Conservation (phyloP, 371 early-diverging fungal species). For the Saksenaea oblongispora region DNA sequence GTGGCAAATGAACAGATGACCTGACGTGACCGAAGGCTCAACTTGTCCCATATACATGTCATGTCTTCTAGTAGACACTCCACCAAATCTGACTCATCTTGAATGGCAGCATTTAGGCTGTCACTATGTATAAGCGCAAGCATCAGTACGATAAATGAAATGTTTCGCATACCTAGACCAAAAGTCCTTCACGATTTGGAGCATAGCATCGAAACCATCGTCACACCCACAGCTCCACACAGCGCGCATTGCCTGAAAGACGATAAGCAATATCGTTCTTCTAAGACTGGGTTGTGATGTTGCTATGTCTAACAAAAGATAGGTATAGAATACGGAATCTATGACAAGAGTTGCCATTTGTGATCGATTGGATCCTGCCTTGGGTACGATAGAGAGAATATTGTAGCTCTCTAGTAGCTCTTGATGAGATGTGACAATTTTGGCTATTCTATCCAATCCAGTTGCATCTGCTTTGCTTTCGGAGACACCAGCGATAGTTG, state of each 20-base stretch:
- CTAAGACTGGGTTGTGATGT: slow-evolving; percentile 13
- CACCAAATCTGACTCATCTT: slow-evolving; percentile 4
- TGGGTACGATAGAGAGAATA: background rate
- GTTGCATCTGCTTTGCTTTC: background rate
- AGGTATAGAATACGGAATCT: slow-evolving; percentile 25
- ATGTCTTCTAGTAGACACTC: slow-evolving; percentile 16
- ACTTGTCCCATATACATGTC: slow-evolving; percentile 19
- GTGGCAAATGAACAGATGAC: slow-evolving; percentile 13
- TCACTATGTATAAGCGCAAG: background rate
- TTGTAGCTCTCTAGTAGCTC: background rate
- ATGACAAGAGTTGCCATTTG: background rate
- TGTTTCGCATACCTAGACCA: slow-evolving; percentile 25
- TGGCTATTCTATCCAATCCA: background rate
- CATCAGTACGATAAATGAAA: background rate
- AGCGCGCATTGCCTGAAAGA: slow-evolving; percentile 9
- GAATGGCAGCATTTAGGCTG: background rate
- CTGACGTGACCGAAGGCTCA: slow-evolving; percentile 19
- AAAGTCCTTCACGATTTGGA: slow-evolving; percentile 26
- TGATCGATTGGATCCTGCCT: background rate
- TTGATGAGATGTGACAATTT: background rate
- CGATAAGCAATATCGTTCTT: background rate
- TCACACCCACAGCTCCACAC: slow-evolving; percentile 20
- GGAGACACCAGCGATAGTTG: background rate
- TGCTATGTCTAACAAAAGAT: slow-evolving; percentile 29
- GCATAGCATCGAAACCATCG: slow-evolving; percentile 24